Conservation (phyloP, 2,329 filamentous ascomycete genomes). For the Sporothrix phasma region DNA sequence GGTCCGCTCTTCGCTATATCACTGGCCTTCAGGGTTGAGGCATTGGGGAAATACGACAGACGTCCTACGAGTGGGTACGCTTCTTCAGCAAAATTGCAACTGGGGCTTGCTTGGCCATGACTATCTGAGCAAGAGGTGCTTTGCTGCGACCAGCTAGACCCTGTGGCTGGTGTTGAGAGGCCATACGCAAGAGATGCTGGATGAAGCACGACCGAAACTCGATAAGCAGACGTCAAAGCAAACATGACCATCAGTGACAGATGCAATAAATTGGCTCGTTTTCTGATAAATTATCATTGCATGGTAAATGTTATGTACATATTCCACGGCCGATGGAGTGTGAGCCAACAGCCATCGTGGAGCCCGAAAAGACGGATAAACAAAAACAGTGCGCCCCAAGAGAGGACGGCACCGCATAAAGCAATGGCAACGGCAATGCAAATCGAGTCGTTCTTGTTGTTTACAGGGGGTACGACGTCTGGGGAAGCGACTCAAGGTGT, state of each 20-base stretch:
- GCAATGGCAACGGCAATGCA: background rate
- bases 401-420: background rate
- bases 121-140: too few species aligned
- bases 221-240: too few species aligned
- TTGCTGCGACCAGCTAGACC: too few species aligned
- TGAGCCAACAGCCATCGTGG: background rate
- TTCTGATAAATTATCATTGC: background rate
- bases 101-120: too few species aligned
- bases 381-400: too few species aligned
- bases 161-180: too few species aligned
- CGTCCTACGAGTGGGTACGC: background rate
- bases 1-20: constrained; percentile 14
- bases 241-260: background rate
- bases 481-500: constrained; percentile 71
- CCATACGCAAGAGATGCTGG: too few species aligned
- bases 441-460: background rate
- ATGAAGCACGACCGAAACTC: too few species aligned
- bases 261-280: background rate
- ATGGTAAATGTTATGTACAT: constrained; percentile 5
- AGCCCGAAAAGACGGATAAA: background rate
- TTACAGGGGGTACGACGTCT: constrained; percentile 68
- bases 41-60: background rate
- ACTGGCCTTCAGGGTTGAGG: constrained; percentile 11
- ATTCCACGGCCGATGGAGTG: background rate
- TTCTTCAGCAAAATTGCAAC: background rate